phyloP scores from a whole-genome alignment of 164 flowering plant genomes.

The Macadamia integrifolia region DNA sequence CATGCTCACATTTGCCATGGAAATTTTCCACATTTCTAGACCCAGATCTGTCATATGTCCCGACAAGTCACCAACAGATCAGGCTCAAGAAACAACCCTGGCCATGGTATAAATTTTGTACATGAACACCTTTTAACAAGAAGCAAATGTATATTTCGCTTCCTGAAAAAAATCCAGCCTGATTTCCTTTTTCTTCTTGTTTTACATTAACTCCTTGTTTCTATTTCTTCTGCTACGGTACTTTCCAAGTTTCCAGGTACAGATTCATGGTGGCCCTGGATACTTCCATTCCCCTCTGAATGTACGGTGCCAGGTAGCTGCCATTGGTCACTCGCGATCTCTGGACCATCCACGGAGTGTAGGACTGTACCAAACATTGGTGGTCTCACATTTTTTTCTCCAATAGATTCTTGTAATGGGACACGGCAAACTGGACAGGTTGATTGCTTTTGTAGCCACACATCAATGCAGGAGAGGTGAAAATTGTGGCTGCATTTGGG shows the following conservation, averaged over 20 bases:
- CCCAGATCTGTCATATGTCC: neutral
- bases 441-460: constrained; percentile 66
- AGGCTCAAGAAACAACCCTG: neutral
- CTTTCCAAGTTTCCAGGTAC: constrained; percentile 18
- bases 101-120: neutral
- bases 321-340: constrained; percentile 28
- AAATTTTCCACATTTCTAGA: neutral
- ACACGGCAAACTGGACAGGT: constrained; percentile 88
- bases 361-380: constrained; percentile 13
- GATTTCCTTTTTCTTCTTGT: constrained; percentile 1
- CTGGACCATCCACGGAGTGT: constrained; percentile 25
- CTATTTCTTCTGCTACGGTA: constrained; percentile 14
- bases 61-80: neutral
- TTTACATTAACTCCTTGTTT: constrained; percentile 17
- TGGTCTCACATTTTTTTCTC: constrained; percentile 20
- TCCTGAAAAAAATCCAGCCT: neutral
- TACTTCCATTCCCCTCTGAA: constrained; percentile 20
- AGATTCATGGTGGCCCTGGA: constrained; percentile 21
- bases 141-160: neutral
- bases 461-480: constrained; percentile 73
- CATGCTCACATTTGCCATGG: neutral
- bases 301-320: constrained; percentile 28
- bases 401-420: constrained; percentile 42
- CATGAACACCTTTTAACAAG: neutral
- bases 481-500: constrained; percentile 76